Evolutionary conservation across 1,284 basidiomycete species (phyloP).

Genomic region (Grifola frondosa): DNA sequence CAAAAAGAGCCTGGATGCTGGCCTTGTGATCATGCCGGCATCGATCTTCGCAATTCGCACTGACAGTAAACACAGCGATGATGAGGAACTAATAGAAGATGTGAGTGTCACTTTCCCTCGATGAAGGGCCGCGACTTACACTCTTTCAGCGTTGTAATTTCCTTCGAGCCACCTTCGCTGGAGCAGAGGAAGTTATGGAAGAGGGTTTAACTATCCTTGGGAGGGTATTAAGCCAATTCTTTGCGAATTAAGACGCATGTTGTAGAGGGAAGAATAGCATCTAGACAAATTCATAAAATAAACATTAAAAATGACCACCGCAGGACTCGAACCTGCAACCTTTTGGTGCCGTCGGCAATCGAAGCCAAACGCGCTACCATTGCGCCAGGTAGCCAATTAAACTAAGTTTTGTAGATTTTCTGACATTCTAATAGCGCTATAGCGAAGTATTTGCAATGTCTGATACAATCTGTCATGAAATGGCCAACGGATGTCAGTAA

Average conservation of each 20-base stretch:
- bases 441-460: too few relatives aligned
- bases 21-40: slow-evolving; percentile 40
- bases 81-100: slow-evolving; percentile 23
- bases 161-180: slow-evolving; percentile 43
- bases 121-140: background rate
- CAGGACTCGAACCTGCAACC: slow-evolving; percentile 90
- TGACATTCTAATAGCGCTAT: too few relatives aligned
- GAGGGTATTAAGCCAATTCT: slow-evolving; percentile 31
- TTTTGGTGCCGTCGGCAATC: slow-evolving; percentile 71
- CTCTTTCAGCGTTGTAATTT: slow-evolving; percentile 33
- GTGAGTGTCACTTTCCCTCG: slow-evolving; percentile 17
- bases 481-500: too few relatives aligned
- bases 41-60: slow-evolving; percentile 32
- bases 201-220: slow-evolving; percentile 35
- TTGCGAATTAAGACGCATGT: too few relatives aligned
- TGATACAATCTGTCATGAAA: too few relatives aligned
- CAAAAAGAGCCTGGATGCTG: slow-evolving; percentile 31
- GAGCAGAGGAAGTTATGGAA: slow-evolving; percentile 38
- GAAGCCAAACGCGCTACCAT: slow-evolving; percentile 90
- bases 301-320: slow-evolving; percentile 78
- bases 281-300: too few relatives aligned
- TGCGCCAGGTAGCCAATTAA: slow-evolving; percentile 74
- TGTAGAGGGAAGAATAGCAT: too few relatives aligned
- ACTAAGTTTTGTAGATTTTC: too few relatives aligned
- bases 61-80: slow-evolving; percentile 16